Evolutionary conservation across 1,139 yeast species (phyloP), one percentile per base, ranked within the genome.

Genomic region (Yamadazyma epiphylla): DNA sequence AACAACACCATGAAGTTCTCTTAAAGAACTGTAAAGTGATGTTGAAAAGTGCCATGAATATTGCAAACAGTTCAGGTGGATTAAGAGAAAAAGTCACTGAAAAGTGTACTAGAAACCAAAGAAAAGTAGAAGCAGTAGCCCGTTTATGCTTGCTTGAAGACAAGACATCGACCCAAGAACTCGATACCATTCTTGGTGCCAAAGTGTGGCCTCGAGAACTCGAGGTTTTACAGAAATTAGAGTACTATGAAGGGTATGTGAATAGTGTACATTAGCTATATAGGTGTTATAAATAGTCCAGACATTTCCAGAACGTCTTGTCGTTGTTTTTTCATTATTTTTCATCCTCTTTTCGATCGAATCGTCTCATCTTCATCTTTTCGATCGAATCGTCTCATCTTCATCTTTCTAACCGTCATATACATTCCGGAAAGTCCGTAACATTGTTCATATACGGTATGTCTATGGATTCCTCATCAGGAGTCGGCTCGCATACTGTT

Each of bases 11-110:
- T 21, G 43, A 37, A 2, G 44, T 65, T 0, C 50, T 75, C 13
- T 30, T 56, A 3, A 50, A 55, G 10, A 75, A 75, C 38, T 46
- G 63, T 23, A 61, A 54, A 28, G 66, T 61, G 3, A 55, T 73
- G 22, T 50, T 73, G 21, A 71, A 66, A 35, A 72, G 62, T 41
- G 74, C 77, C 19, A 52, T 69, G 55, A 63, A 58, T n/a, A 46
- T 60, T 19, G 64, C 80, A 2, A 64, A 66, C 31, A 48, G 60
- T 11, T 47, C 64, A 3, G 80, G 79, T 0, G 80, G 81, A 0
- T 48, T 75, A 23, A 49, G 78, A 30, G 81, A 75, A 42, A 54
- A 64, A 13, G 57, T 53, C 0, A 48, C 54, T 11, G 80, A 72
- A 29, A 73, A 70, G 37, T 38, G 62, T 5, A 49, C 50, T 10